These are phyloP conservation scores for Beauveria rudraprayagi DNA, from an alignment of 2,329 filamentous ascomycete genomes.

Conservation along the genomic window DNA sequence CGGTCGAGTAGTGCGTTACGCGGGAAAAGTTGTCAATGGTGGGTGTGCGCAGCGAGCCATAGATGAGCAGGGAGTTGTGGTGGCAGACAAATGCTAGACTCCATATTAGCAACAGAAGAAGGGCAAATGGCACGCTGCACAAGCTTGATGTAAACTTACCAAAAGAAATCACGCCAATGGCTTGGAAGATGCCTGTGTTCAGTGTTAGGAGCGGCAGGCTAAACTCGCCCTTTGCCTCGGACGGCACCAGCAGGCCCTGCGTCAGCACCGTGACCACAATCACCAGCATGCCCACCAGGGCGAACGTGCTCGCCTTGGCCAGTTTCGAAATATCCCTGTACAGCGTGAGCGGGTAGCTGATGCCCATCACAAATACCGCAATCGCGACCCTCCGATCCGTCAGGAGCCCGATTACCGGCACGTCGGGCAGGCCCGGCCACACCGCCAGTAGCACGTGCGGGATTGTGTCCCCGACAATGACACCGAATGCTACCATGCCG, in stretches of 20 bases:
- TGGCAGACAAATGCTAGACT: slow-evolving; percentile 59
- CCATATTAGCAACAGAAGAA: neutral
- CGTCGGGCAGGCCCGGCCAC: slow-evolving; percentile 65
- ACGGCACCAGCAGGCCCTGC: slow-evolving; percentile 68
- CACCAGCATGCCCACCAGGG: slow-evolving; percentile 83
- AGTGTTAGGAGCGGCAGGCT: slow-evolving; percentile 64
- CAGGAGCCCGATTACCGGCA: slow-evolving; percentile 73
- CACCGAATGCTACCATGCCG: slow-evolving; percentile 96
- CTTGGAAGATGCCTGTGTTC: slow-evolving; percentile 85
- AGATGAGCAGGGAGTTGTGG: slow-evolving; percentile 96
- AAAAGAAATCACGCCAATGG: slow-evolving; percentile 96
- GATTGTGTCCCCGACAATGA: slow-evolving; percentile 95
- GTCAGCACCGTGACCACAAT: slow-evolving; percentile 84
- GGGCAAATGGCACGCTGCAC: neutral
- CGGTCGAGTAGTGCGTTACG: slow-evolving; percentile 91
- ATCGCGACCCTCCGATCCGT: slow-evolving; percentile 78
- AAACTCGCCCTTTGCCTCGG: slow-evolving; percentile 64
- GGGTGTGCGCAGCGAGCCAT: slow-evolving; percentile 86
- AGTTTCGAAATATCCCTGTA: slow-evolving; percentile 98
- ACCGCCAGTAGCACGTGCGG: slow-evolving; percentile 79
- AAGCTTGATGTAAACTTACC: slow-evolving; percentile 43
- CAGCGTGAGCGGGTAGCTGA: slow-evolving; percentile 85
- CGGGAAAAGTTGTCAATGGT: slow-evolving; percentile 90
- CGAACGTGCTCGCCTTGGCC: slow-evolving; percentile 90
- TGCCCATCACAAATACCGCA: slow-evolving; percentile 72